A percentile compares a stretch with the other conserved stretches of the same genome.
Evolutionary conservation across 768 basidiomycete genomes (phyloP).

Genomic region (Holtermannia corniformis): DNA sequence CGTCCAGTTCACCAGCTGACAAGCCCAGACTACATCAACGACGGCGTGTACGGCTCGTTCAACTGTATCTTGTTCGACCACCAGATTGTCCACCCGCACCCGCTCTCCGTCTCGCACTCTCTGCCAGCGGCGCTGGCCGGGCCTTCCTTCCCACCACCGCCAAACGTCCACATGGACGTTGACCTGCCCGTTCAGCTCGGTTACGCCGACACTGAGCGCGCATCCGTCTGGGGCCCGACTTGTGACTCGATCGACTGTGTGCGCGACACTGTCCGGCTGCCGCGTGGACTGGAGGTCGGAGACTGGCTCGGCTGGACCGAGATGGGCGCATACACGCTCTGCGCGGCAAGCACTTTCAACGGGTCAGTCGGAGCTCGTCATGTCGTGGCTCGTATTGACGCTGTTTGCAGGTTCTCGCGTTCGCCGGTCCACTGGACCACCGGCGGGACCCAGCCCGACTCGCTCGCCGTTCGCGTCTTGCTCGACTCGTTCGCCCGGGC

Average conservation of each 20-base stretch:
- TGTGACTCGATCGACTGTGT: conserved; percentile 98
- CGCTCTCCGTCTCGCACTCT: conserved; percentile 43
- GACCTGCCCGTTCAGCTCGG: conserved; percentile 41
- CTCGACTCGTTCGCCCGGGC: conserved; percentile 30
- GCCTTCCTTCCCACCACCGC: conserved; percentile 32
- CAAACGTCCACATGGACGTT: conserved; percentile 39
- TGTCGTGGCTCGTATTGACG: not conserved
- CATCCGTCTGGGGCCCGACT: conserved; percentile 93
- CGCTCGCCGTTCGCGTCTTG: conserved; percentile 27
- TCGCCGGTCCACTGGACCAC: conserved; percentile 38
- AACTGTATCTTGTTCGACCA: conserved; percentile 86
- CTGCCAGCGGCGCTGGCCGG: conserved; percentile 14
- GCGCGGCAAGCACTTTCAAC: conserved; percentile 93
- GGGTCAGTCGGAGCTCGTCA: conserved; percentile 42
- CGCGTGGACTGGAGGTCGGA: conserved; percentile 66
- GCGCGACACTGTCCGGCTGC: conserved; percentile 51
- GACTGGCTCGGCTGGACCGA: conserved; percentile 97
- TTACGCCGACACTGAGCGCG: conserved; percentile 35
- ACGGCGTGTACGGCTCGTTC: conserved; percentile 80
- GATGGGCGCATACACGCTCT: conserved; percentile 99
- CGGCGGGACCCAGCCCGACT: conserved; percentile 21
- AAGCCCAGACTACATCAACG: conserved; percentile 94
- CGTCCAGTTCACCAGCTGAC: not conserved
- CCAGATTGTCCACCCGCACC: conserved; percentile 70
- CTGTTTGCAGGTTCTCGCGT: conserved; percentile 14